Evolutionary conservation across 768 basidiomycete species (phyloP), one percentile per base, ranked within the genome.

Genomic region (Tremella mesenterica): DNA sequence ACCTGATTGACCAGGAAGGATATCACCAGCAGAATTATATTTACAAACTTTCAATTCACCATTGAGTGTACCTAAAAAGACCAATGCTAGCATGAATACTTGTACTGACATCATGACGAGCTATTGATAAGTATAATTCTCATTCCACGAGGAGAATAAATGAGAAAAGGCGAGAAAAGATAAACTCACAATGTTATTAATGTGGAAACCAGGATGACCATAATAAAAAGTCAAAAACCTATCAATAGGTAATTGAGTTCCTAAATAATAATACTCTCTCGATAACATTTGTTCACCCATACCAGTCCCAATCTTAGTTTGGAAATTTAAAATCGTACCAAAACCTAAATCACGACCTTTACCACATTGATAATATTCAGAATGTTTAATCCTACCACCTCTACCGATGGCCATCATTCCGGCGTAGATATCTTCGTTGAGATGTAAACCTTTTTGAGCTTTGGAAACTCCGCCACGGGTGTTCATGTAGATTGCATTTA

Each of bases 231-330:
- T 99, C 74, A 99, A 77, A 83, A 99, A 99, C 41, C 95, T 84
- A 73, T 99, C 95, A 71, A 97, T 85, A 31, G 95, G 92, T 49
- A 99, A 81, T 71, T 97, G 95, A 21, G 95, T 99, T 26, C 95
- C 95, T 58, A 99, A 76, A 68, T 97, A 97, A 75, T 99, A 99
- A 73, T 99, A 97, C 75, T 97, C 95, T 58, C 95, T 83, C 76
- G 90, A 95, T 67, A 99, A 81, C 88, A 97, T 89, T 75, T 99
- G 95, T 73, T 99, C 95, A 31, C 95, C 95, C 95, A 99, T 99
- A 74, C 95, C 95, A n/a, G 92, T 97, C 12, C 95, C 93, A 65
- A 99, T 92, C 81, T 99, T 99, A 52, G 95, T 99, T 79, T 90
- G 86, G 85, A 99, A 99, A 75, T 99, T 99, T 65, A 99, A 77